A percentile compares a stretch with the other conserved stretches of the same genome.
Evolutionary conservation across 192 early-diverging fungal genomes (phyloP).

Genomic region (Umbelopsis sp.): DNA sequence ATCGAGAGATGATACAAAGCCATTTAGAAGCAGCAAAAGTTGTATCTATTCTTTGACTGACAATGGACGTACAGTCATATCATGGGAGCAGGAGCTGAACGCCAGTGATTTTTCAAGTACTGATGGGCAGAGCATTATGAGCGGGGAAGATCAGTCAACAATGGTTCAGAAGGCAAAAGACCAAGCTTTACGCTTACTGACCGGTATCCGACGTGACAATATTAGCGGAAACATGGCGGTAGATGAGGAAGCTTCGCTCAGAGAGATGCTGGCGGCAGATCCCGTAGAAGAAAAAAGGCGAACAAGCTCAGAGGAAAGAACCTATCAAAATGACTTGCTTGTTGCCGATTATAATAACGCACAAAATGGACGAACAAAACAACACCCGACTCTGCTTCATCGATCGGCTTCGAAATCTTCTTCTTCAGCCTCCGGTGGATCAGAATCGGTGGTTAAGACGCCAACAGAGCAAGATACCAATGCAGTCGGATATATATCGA

Average conservation of each 20-base stretch:
- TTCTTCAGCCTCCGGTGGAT: slow-evolving; percentile 3
- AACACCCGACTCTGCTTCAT: neutral
- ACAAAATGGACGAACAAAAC: neutral
- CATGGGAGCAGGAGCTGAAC: slow-evolving; percentile 3
- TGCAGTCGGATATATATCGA: neutral
- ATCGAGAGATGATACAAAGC: slow-evolving; percentile 3
- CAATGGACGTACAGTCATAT: slow-evolving; percentile 1
- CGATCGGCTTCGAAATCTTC: slow-evolving; percentile 12
- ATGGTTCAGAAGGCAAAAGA: slow-evolving; percentile 12
- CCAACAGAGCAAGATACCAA: neutral
- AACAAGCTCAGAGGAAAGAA: slow-evolving; percentile 39
- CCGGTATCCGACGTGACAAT: neutral
- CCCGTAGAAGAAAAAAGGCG: slow-evolving; percentile 19
- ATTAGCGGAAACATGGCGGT: neutral
- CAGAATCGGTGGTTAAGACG: neutral
- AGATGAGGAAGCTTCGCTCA: slow-evolving; percentile 14
- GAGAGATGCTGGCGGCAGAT: slow-evolving; percentile 13
- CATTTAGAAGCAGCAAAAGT: slow-evolving; percentile 12
- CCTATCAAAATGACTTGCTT: neutral
- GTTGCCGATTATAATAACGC: neutral
- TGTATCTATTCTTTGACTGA: neutral
- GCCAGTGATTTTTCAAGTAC: slow-evolving; percentile 8
- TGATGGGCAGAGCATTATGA: slow-evolving; percentile 7
- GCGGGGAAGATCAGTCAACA: neutral
- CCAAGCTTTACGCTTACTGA: neutral